phyloP scores from a whole-genome alignment of 495 filamentous ascomycete species.

The Cercophora scortea region DNA sequence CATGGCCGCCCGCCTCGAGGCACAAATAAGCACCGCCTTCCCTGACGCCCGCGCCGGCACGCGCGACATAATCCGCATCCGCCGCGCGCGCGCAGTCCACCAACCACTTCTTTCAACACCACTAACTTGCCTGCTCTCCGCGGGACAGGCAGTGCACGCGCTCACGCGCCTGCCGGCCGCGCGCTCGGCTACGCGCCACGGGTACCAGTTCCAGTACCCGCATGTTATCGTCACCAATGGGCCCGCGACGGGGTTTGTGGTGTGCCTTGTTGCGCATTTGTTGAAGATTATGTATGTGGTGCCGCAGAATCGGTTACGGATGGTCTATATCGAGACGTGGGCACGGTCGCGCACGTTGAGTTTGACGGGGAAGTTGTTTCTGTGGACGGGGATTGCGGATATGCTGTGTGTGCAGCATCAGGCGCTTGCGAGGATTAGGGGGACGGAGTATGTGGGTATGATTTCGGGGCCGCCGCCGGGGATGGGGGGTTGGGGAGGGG shows the following conservation, averaged over 20 bases:
- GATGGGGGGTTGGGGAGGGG: not conserved
- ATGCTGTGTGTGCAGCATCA: slow-evolving; percentile 35
- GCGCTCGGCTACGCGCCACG: slow-evolving; percentile 26
- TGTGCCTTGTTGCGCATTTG: slow-evolving; percentile 59
- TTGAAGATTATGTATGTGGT: slow-evolving; percentile 52
- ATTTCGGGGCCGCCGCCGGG: not conserved
- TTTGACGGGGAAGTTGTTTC: slow-evolving; percentile 67
- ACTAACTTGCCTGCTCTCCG: slow-evolving; percentile 37
- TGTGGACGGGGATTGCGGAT: slow-evolving; percentile 30
- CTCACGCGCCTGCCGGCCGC: slow-evolving; percentile 21
- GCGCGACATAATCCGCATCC: slow-evolving; percentile 54
- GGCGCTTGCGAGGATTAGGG: slow-evolving; percentile 8
- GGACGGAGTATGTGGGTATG: slow-evolving; percentile 5
- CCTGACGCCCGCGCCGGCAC: slow-evolving; percentile 21
- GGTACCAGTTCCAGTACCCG: slow-evolving; percentile 28
- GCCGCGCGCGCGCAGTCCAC: slow-evolving; percentile 67
- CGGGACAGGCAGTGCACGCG: slow-evolving; percentile 47
- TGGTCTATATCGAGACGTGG: slow-evolving; percentile 89
- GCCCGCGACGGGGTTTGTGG: slow-evolving; percentile 75
- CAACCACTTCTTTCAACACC: slow-evolving; percentile 67
- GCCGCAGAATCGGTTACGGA: slow-evolving; percentile 36
- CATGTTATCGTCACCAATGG: slow-evolving; percentile 77
- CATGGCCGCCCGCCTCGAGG: slow-evolving; percentile 28
- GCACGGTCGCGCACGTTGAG: slow-evolving; percentile 74
- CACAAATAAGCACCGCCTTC: slow-evolving; percentile 16